These are phyloP conservation scores for Russula lepida DNA, from an alignment of 768 basidiomycete genomes.

Conservation along the genomic window DNA sequence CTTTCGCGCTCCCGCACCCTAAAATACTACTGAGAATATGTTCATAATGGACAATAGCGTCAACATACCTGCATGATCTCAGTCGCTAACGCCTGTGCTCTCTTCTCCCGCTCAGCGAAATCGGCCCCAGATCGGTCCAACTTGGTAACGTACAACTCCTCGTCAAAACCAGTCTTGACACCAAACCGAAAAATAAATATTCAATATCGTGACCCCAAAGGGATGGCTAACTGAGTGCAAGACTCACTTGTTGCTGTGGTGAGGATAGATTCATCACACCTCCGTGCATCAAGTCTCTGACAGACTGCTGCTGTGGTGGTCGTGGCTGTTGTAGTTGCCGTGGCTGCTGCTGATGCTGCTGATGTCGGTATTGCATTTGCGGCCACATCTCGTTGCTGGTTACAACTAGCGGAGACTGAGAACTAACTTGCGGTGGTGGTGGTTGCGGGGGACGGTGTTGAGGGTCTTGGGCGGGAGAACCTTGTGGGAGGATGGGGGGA, in stretches of 20 bases:
- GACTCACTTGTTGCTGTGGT: slow-evolving; percentile 14
- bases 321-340: too few species aligned
- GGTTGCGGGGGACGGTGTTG: slow-evolving; percentile 15
- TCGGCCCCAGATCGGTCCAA: slow-evolving; percentile 78
- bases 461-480: slow-evolving; percentile 12
- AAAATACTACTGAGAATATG: slow-evolving; percentile 8
- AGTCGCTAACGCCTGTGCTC: slow-evolving; percentile 80
- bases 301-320: slow-evolving; percentile 5
- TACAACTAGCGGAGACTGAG: slow-evolving; percentile 16
- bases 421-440: slow-evolving; percentile 6
- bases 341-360: slow-evolving; percentile 4
- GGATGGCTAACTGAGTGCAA: background rate
- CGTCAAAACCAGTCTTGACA: slow-evolving; percentile 83
- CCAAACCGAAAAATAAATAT: too few species aligned
- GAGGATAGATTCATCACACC: background rate
- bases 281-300: slow-evolving; percentile 11
- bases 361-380: slow-evolving; percentile 3
- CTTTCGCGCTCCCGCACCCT: slow-evolving; percentile 69
- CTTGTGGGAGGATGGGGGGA: slow-evolving; percentile 15
- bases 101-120: slow-evolving; percentile 80
- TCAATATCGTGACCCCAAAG: too few species aligned
- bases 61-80: slow-evolving; percentile 78
- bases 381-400: slow-evolving; percentile 18
- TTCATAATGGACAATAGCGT: background rate
- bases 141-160: slow-evolving; percentile 91